These are phyloP conservation scores for Aphanomyces euteiches DNA, from an alignment of 352 stramenopile genomes.

Conservation along the genomic window DNA sequence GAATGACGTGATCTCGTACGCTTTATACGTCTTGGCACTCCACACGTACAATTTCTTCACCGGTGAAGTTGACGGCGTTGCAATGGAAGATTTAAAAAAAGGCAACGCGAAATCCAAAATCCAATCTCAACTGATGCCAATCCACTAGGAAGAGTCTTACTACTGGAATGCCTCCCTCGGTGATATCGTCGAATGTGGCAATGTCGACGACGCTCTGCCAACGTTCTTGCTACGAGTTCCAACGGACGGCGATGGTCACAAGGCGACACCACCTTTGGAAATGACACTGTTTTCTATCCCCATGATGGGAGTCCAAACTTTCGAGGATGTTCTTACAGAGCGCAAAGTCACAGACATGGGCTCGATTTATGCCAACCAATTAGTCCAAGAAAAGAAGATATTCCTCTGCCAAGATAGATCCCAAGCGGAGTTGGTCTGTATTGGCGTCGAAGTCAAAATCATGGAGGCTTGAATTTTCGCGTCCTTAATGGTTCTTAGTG, in stretches of 20 bases:
- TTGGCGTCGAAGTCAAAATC: not conserved
- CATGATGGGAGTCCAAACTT: not conserved
- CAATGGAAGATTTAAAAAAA: not conserved
- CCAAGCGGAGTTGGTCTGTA: not conserved
- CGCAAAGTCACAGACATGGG: not conserved
- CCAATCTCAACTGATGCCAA: not conserved
- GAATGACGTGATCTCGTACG: not conserved
- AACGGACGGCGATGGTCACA: not conserved
- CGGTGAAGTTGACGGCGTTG: not conserved
- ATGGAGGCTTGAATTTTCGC: not conserved
- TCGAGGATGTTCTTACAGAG: not conserved
- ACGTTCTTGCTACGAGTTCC: not conserved
- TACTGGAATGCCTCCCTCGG: not conserved
- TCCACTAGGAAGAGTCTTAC: not conserved
- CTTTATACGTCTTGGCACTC: not conserved
- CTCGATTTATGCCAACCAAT: not conserved
- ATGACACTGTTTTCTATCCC: conserved; percentile 1
- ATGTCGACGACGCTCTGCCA: not conserved
- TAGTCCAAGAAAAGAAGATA: conserved; percentile 4
- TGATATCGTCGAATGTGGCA: not conserved
- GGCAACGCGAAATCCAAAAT: not conserved
- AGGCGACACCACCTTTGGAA: not conserved
- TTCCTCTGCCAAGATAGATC: not conserved
- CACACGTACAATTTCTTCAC: conserved; percentile 4
- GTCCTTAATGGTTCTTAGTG: not conserved